These are phyloP conservation scores for Hypoxylon fuscum DNA, from an alignment of 495 filamentous ascomycete species.

Conservation along the genomic window DNA sequence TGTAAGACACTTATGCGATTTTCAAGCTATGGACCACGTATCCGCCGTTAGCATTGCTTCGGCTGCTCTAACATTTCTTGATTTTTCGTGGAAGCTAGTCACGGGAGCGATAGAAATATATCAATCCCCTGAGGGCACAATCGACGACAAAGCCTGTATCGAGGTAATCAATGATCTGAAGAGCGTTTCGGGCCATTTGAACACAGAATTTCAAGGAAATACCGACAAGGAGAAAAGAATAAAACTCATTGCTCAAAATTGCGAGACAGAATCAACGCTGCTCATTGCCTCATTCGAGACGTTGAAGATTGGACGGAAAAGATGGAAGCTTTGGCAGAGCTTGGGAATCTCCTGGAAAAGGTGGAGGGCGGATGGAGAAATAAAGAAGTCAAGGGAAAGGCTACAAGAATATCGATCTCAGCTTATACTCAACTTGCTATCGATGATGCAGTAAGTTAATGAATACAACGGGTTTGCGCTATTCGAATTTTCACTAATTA, in stretches of 20 bases:
- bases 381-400: neutral
- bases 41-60: constrained; percentile 27
- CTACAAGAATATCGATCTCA: neutral
- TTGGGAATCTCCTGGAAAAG: neutral
- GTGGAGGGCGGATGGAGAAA: neutral
- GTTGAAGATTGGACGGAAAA: too few relatives aligned
- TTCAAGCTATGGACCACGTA: constrained; percentile 21
- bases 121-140: constrained; percentile 1
- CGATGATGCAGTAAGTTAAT: neutral
- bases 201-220: too few relatives aligned
- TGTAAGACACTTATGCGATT: too few relatives aligned
- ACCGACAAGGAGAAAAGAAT: too few relatives aligned
- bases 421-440: neutral
- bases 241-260: too few relatives aligned
- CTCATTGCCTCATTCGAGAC: too few relatives aligned
- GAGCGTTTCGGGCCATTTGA: too few relatives aligned
- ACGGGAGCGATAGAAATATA: constrained; percentile 29
- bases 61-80: constrained; percentile 33
- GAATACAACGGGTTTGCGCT: neutral
- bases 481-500: neutral
- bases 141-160: too few relatives aligned
- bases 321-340: neutral
- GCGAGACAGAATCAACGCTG: too few relatives aligned
- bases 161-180: too few relatives aligned
- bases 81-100: constrained; percentile 30